Conservation (phyloP, 2,329 filamentous ascomycete species). For the Colletotrichum chrysophilum region DNA sequence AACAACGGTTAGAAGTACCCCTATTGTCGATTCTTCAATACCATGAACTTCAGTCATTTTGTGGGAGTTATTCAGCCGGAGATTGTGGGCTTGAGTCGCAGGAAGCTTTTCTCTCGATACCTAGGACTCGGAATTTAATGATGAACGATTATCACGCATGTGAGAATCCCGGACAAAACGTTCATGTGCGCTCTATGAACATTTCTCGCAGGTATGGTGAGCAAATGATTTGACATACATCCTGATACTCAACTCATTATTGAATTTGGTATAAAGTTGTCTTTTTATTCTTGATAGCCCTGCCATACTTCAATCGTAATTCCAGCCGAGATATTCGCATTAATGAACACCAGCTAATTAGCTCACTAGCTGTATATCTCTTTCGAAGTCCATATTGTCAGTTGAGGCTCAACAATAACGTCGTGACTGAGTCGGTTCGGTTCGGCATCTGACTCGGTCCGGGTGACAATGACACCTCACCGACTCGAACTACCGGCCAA, state of each 20-base stretch:
- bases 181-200: not conserved
- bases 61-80: not conserved
- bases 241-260: not conserved
- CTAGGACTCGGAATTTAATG: not conserved
- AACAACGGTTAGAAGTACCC: not conserved
- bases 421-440: not conserved
- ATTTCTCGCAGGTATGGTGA: not conserved
- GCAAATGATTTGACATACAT: not conserved
- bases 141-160: not conserved
- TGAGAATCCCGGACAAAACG: not conserved
- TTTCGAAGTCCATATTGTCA: not conserved
- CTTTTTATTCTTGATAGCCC: not conserved
- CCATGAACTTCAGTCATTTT: not conserved
- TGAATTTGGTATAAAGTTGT: not conserved
- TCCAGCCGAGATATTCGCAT: not conserved
- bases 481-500: not conserved
- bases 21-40: not conserved
- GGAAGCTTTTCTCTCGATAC: not conserved
- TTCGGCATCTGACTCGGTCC: not conserved
- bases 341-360: not conserved
- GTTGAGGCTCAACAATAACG: not conserved
- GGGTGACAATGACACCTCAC: not conserved
- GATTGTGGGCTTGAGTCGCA: not conserved
- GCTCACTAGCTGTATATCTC: not conserved
- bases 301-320: not conserved